These are phyloP conservation scores for Botrytis tulipae DNA, from an alignment of 2,329 filamentous ascomycete species.

Conservation along the genomic window DNA sequence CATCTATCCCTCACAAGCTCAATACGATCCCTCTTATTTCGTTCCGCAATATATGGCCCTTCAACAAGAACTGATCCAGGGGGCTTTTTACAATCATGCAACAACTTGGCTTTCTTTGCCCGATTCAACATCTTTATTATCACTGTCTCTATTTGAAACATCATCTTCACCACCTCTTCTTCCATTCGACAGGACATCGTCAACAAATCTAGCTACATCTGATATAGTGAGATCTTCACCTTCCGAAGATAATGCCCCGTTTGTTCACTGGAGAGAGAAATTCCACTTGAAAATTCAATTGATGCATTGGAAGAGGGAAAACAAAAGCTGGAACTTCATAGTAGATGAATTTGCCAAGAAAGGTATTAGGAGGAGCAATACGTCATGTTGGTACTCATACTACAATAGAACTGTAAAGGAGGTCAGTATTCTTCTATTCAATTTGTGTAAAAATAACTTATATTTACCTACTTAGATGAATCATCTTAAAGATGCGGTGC, in stretches of 20 bases:
- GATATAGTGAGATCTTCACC: neutral
- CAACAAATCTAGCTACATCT: neutral
- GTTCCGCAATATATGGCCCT: neutral
- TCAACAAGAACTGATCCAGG: neutral
- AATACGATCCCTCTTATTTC: neutral
- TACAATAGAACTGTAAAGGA: neutral
- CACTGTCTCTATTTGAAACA: neutral
- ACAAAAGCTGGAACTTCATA: neutral
- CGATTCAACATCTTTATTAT: neutral
- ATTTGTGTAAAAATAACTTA: neutral
- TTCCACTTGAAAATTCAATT: neutral
- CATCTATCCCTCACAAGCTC: neutral
- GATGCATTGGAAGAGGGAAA: neutral
- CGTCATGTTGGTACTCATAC: neutral
- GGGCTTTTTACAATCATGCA: neutral
- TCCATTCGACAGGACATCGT: neutral
- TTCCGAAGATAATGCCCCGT: neutral
- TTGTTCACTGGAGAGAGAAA: neutral
- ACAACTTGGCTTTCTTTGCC: neutral
- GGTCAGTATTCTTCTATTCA: neutral
- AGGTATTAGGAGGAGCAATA: neutral
- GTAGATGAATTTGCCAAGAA: neutral
- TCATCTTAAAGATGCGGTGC: neutral
- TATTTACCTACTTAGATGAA: neutral
- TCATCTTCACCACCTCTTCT: neutral